Evolutionary conservation across 805 yeast genomes (phyloP).

Genomic region (Lipomyces oligophaga): DNA sequence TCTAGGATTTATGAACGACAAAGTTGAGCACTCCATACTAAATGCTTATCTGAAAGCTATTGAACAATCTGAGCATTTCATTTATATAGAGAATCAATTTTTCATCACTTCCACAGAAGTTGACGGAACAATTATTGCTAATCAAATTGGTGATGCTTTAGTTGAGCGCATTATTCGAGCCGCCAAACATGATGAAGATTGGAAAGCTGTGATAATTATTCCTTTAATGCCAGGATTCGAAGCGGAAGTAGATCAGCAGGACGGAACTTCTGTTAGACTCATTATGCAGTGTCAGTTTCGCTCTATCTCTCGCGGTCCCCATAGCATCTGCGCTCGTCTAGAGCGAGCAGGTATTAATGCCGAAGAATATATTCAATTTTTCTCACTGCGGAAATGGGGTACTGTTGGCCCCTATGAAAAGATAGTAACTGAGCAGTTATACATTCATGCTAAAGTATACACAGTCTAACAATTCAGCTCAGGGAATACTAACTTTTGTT

Average conservation of each 20-base stretch:
- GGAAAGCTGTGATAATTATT: slow-evolving; percentile 89
- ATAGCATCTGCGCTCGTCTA: slow-evolving; percentile 81
- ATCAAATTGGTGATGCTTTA: slow-evolving; percentile 90
- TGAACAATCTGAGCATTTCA: slow-evolving; percentile 87
- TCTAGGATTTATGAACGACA: slow-evolving; percentile 60
- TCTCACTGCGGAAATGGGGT: slow-evolving; percentile 93
- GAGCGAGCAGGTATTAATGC: slow-evolving; percentile 78
- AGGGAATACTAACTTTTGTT: neutral
- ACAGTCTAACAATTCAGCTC: neutral
- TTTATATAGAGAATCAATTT: slow-evolving; percentile 93
- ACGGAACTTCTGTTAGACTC: slow-evolving; percentile 90
- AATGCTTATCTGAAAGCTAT: slow-evolving; percentile 87
- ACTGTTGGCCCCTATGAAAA: slow-evolving; percentile 70
- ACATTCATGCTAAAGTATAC: slow-evolving; percentile 80
- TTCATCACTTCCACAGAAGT: slow-evolving; percentile 85
- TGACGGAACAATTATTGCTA: slow-evolving; percentile 78
- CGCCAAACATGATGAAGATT: slow-evolving; percentile 63
- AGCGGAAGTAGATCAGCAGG: slow-evolving; percentile 86
- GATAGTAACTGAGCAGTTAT: slow-evolving; percentile 83
- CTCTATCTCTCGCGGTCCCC: slow-evolving; percentile 85
- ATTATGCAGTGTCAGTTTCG: slow-evolving; percentile 95
- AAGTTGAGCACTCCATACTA: slow-evolving; percentile 84
- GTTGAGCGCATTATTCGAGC: slow-evolving; percentile 96
- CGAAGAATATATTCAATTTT: slow-evolving; percentile 85
- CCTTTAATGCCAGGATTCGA: slow-evolving; percentile 98